These are phyloP conservation scores for Claviceps paspali DNA, from an alignment of 2,329 filamentous ascomycete genomes.

Conservation along the genomic window DNA sequence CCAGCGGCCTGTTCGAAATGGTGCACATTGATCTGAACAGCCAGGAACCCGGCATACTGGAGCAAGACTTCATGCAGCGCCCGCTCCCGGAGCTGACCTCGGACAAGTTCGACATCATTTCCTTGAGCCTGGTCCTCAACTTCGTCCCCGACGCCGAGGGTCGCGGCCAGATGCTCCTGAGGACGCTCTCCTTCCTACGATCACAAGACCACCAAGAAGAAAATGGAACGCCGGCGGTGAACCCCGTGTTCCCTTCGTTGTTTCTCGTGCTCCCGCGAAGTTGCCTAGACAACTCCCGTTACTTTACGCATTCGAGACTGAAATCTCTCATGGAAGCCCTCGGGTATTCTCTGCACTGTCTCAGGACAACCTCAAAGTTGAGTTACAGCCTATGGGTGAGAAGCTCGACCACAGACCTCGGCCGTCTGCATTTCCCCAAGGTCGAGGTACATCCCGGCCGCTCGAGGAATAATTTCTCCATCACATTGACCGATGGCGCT, in stretches of 20 bases:
- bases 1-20: conserved; percentile 53
- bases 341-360: conserved; percentile 51
- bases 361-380: conserved; percentile 68
- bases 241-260: conserved; percentile 45
- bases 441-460: conserved; percentile 60
- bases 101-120: conserved; percentile 76
- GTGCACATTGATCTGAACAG: conserved; percentile 83
- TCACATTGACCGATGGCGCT: conserved; percentile 39
- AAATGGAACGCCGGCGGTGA: conserved; percentile 8
- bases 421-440: conserved; percentile 32
- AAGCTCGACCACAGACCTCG: conserved; percentile 9
- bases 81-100: conserved; percentile 48
- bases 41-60: conserved; percentile 62
- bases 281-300: conserved; percentile 81
- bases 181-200: conserved; percentile 56
- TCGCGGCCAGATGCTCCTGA: conserved; percentile 72
- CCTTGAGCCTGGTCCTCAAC: conserved; percentile 83
- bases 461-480: conserved; percentile 79
- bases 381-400: conserved; percentile 78
- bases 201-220: not conserved
- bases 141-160: conserved; percentile 67
- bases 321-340: conserved; percentile 59
- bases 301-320: conserved; percentile 59
- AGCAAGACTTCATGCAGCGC: conserved; percentile 90
- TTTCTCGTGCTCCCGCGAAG: conserved; percentile 84